phyloP scores from a whole-genome alignment of 164 flowering plant species.

The Chimonanthus praecox region DNA sequence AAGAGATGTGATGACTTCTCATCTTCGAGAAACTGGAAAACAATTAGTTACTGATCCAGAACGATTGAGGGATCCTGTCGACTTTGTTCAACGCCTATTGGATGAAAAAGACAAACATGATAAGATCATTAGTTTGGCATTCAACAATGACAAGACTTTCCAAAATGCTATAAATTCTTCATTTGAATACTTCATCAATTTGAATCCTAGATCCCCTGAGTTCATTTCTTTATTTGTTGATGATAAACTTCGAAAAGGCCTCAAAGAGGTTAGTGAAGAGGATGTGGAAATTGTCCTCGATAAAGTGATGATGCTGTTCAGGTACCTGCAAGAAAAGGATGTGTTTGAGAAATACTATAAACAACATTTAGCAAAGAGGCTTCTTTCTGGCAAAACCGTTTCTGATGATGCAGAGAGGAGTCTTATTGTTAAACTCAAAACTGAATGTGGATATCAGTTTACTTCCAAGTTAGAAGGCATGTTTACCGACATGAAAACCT shows the following conservation, averaged over 20 bases:
- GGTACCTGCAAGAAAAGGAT: constrained; percentile 69
- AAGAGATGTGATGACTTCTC: constrained; percentile 85
- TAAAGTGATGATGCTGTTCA: constrained; percentile 65
- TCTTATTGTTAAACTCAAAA: constrained; percentile 60
- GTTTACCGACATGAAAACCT: constrained; percentile 91
- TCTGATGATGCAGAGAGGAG: constrained; percentile 76
- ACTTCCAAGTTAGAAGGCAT: constrained; percentile 70
- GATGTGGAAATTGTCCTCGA: constrained; percentile 56
- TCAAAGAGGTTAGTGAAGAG: constrained; percentile 57
- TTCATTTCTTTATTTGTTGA: constrained; percentile 65
- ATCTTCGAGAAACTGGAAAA: constrained; percentile 75
- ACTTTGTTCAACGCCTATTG: constrained; percentile 81
- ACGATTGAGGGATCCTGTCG: constrained; percentile 83
- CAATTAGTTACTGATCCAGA: constrained; percentile 93
- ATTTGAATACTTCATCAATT: constrained; percentile 81
- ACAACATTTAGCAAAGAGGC: constrained; percentile 58
- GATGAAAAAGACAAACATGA: constrained; percentile 85
- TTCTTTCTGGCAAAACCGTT: constrained; percentile 52
- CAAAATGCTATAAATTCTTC: constrained; percentile 91
- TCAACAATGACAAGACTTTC: constrained; percentile 80
- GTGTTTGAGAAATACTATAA: constrained; percentile 60
- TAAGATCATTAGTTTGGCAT: constrained; percentile 59
- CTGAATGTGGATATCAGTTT: constrained; percentile 70
- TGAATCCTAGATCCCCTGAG: constrained; percentile 77
- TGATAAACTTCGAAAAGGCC: constrained; percentile 62